Evolutionary conservation across 1,284 basidiomycete species (phyloP).

Genomic region (Schizophyllum commune): DNA sequence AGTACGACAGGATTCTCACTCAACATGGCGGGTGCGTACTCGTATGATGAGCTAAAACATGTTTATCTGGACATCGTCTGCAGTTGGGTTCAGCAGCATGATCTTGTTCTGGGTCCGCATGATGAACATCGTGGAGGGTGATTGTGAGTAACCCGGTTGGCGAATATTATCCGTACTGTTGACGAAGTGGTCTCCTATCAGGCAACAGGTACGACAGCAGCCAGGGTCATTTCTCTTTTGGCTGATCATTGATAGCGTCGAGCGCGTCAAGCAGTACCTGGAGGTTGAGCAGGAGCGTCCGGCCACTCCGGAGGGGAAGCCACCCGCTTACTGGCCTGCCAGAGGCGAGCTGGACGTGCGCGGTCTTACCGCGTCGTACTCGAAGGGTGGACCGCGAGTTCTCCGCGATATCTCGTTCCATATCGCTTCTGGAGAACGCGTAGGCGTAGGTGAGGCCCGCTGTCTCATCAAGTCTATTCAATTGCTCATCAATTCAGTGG

Average conservation of each 20-base stretch:
- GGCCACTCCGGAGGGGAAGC: constrained; percentile 37
- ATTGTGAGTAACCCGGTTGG: constrained; percentile 23
- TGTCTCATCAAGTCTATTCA: too few relatives aligned
- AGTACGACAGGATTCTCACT: constrained; percentile 52
- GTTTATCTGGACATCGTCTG: neutral
- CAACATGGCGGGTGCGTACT: constrained; percentile 29
- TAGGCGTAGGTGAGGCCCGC: constrained; percentile 35
- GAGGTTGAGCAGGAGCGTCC: constrained; percentile 65
- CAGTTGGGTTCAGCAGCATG: constrained; percentile 43
- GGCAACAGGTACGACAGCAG: neutral
- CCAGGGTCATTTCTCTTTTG: neutral
- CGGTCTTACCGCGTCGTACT: constrained; percentile 50
- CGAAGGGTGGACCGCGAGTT: constrained; percentile 39
- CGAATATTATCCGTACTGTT: neutral
- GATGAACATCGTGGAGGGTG: constrained; percentile 54
- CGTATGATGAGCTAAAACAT: too few relatives aligned
- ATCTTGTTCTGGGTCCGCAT: constrained; percentile 48
- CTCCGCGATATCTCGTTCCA: constrained; percentile 48
- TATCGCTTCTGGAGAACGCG: constrained; percentile 50
- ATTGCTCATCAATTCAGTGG: constrained; percentile 26
- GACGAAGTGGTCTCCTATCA: neutral
- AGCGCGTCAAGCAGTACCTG: constrained; percentile 69
- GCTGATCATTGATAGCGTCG: constrained; percentile 37
- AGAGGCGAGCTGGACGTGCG: constrained; percentile 63
- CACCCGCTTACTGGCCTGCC: constrained; percentile 75